These are phyloP conservation scores for Dictyostelium firmibasis DNA, from an alignment of 78 protist species.

Conservation along the genomic window DNA sequence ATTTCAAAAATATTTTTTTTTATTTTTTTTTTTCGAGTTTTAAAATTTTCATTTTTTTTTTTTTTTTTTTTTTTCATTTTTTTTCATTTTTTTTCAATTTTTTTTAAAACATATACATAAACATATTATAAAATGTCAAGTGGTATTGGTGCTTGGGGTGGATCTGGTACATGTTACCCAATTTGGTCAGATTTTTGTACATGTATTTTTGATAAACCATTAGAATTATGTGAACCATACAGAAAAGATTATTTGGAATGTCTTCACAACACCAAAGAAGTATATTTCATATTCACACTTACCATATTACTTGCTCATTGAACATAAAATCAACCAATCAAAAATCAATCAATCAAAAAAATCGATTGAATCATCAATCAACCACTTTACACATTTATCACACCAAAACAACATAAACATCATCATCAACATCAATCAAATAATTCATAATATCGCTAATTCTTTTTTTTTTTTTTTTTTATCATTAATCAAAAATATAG, in stretches of 20 bases:
- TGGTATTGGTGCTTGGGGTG: slow-evolving; percentile 59
- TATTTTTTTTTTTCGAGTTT: not conserved
- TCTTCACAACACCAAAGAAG: slow-evolving; percentile 42
- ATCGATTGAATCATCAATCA: not conserved
- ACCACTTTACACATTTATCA: no score
- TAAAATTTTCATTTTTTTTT: no score
- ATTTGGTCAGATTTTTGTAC: slow-evolving; percentile 65
- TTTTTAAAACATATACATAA: not conserved
- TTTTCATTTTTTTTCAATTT: not conserved
- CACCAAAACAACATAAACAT: no score
- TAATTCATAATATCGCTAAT: no score
- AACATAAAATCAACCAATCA: not conserved
- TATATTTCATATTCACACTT: not conserved
- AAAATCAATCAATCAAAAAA: not conserved
- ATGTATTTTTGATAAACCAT: slow-evolving; percentile 45
- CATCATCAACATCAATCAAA: no score
- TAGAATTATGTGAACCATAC: slow-evolving; percentile 67
- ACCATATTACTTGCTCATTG: not conserved
- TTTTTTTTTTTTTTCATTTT: not conserved
- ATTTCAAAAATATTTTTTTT: not conserved
- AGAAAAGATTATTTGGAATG: slow-evolving; percentile 60
- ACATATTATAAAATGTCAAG: slow-evolving; percentile 21
- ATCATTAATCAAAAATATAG: not conserved
- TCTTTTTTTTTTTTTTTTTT: no score
- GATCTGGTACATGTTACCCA: slow-evolving; percentile 60